These are phyloP conservation scores for Phytophthora lateralis DNA, from an alignment of 352 stramenopile species.

Conservation along the genomic window DNA sequence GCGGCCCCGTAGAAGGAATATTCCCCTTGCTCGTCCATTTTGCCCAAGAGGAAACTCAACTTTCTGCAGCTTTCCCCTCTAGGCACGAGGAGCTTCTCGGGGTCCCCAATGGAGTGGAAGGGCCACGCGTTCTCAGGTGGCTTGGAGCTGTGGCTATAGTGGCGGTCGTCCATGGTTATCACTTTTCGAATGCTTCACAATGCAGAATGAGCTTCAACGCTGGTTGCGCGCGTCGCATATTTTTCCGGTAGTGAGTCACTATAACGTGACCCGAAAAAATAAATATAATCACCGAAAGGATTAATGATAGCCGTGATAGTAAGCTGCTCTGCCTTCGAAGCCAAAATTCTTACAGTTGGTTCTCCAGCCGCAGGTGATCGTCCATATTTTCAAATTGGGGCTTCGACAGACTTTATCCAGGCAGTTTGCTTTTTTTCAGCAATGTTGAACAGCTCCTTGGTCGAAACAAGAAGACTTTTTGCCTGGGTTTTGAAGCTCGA, in stretches of 20 bases:
- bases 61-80: slow-evolving; percentile 5
- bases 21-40: background rate
- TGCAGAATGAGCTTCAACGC: slow-evolving; percentile 10
- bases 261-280: background rate
- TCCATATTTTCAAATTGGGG: too few relatives aligned
- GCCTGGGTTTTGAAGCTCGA: too few relatives aligned
- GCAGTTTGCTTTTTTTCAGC: too few relatives aligned
- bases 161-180: background rate
- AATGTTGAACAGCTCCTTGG: too few relatives aligned
- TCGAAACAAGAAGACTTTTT: too few relatives aligned
- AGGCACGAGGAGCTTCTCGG: slow-evolving; percentile 1
- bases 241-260: slow-evolving; percentile 15
- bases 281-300: background rate
- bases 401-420: too few relatives aligned
- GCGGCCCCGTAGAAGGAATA: slow-evolving; percentile 3
- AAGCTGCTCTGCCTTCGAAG: background rate
- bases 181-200: background rate
- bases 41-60: slow-evolving; percentile 14
- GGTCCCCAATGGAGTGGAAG: slow-evolving; percentile 4
- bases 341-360: too few relatives aligned
- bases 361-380: too few relatives aligned
- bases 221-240: slow-evolving; percentile 10
- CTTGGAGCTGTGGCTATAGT: background rate
- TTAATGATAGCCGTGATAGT: too few relatives aligned
- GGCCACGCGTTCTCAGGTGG: slow-evolving; percentile 1